Base-by-base conservation (phyloP, 768 basidiomycete species). In the Lactifluus hygrophoroides region DNA sequence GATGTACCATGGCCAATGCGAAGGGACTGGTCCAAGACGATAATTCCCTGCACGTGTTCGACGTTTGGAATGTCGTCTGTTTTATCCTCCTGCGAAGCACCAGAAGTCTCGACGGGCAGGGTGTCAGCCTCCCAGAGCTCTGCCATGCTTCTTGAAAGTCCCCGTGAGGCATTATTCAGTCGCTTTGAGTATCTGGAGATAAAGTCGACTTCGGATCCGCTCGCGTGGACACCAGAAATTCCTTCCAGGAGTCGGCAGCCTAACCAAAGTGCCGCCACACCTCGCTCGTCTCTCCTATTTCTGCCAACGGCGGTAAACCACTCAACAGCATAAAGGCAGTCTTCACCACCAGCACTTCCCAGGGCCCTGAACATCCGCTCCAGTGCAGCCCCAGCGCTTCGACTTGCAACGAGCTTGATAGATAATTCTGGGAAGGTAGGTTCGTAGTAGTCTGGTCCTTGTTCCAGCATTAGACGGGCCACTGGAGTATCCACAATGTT, bases 221-320 rank as follows among this genome's bases (percentile, higher is more conserved):
- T 70, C 9, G 87, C 70, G 17, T 73, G 75, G 8, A 84, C 66
- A 2, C 75, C 72, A 0, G 80, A 75, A 8, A 86, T 73, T 2
- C 95, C 94, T 65, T 90, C 85, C 57, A 97, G 67, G 0, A 97
- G 68, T 28, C 82, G 78, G 58, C 81, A 80, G 2, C 88, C 86
- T 63, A 90, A 88, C 93, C 93, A 97, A 23, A 94, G 73, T 3
- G 92, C 92, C 0, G 87, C 78, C 1, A 84, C 81, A 17, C 83
- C 79, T 25, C 73, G 72, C 10, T 65, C 69, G 10, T 74, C 76
- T 17, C 69, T 72, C 23, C 80, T 76, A 34, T 70, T 71, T 44
- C 75, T 72, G 4, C 78, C 78, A 13, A 83, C 74, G 46, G 77
- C 77, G 13, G 82, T 70, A 61, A 95, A 85, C 84, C 95, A 94